A percentile compares a stretch with the other conserved stretches of the same genome.
phyloP scores from a whole-genome alignment of 768 basidiomycete genomes.

The Mycena chlorophos region DNA sequence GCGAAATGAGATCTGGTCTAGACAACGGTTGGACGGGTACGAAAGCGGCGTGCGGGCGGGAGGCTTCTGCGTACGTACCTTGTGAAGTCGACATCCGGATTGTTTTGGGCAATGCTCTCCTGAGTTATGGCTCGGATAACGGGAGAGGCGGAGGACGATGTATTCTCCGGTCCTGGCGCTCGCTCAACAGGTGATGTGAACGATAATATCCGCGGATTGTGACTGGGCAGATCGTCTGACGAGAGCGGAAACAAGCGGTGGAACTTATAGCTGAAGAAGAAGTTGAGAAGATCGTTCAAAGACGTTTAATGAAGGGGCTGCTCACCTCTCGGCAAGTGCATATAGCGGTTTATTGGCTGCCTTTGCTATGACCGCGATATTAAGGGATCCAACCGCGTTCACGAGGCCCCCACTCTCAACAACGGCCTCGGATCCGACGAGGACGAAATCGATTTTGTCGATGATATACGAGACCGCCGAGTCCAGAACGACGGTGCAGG shows the following conservation, averaged over 20 bases:
- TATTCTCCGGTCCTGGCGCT: constrained; percentile 5
- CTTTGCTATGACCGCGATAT: constrained; percentile 95
- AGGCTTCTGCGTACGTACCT: constrained; percentile 54
- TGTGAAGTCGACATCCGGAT: constrained; percentile 93
- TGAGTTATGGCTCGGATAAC: constrained; percentile 57
- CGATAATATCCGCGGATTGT: constrained; percentile 73
- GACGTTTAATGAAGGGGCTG: constrained; percentile 15
- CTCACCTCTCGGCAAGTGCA: constrained; percentile 86
- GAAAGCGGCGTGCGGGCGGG: constrained; percentile 18
- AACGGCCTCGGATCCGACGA: constrained; percentile 97
- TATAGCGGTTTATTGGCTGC: constrained; percentile 95
- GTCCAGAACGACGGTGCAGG: constrained; percentile 92
- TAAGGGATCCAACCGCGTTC: constrained; percentile 92
- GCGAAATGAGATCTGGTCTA: constrained; percentile 89
- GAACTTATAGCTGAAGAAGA: constrained; percentile 92
- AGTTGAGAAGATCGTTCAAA: constrained; percentile 25
- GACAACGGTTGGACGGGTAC: constrained; percentile 15
- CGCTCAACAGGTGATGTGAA: constrained; percentile 48
- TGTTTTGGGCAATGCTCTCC: constrained; percentile 79
- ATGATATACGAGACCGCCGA: constrained; percentile 97
- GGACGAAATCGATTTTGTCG: constrained; percentile 92
- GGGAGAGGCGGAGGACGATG: constrained; percentile 11
- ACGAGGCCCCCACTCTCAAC: constrained; percentile 94
- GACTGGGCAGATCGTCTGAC: constrained; percentile 84
- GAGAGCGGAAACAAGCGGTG: constrained; percentile 93